Base-by-base conservation (phyloP, 129 eudicot genomes). In the Flaveria sonorensis region DNA sequence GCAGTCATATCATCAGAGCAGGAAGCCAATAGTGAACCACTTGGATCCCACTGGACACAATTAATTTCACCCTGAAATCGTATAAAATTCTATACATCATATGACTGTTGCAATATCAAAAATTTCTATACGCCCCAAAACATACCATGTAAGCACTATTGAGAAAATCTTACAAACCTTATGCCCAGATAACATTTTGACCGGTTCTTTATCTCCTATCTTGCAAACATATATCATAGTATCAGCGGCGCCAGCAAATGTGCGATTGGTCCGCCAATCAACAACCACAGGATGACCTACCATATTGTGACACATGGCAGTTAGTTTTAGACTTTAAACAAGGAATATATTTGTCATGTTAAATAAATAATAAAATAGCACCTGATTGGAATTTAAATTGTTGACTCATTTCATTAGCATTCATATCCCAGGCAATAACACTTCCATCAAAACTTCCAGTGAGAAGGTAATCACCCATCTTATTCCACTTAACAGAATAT, bases 21-120 rank as follows among this genome's bases (percentile, higher is more conserved):
- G 60, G 96, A 87, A 47, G 96, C 96, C 81, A 89, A 77, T 51
- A 89, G 56, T 24, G 75, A 68, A 46, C 88, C 89, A 10, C 86
- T 75, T 63, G 92, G 86, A 72, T 89, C 92, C 92, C 96, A 89
- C 80, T 83, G 83, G 63, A 89, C 82, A 77, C 88, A 78, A 80
- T 89, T 89, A 45, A 89, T 85, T 85, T 87, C 92, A 81, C 78
- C 83, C 96, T 89, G 88, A 78, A 76, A 84, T 53, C 23, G 9
- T 24, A 68, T 15, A 75, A 40, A 42, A 39, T 10, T 63, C 7
- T 15, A 76, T 19, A 65, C 28, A 65, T 30, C 73, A 76, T n/a
- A 79, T 39, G 43, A 24, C 13, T 18, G 11, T 61, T 30, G 45
- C 73, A 26, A 42, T 3, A n/a, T 68, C 51, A 46, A 32, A 10